phyloP scores from a whole-genome alignment of 2,329 filamentous ascomycete species.

The Talaromyces funiculosus region DNA sequence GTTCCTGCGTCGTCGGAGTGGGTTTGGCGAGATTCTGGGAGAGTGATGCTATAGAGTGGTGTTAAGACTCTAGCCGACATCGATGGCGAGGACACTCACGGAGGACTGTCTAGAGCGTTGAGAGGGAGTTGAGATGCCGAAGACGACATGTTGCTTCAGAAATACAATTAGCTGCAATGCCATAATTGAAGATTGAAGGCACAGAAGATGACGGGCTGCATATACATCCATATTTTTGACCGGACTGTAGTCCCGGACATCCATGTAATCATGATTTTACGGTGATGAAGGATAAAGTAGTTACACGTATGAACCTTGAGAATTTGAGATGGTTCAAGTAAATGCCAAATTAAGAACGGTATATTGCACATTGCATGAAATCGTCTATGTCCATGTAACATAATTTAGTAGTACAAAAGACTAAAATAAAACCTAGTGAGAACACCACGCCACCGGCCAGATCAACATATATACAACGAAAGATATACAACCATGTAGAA shows the following conservation, averaged over 20 bases:
- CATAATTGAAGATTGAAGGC: no score
- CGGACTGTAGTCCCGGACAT: neutral
- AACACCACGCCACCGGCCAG: neutral
- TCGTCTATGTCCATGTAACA: neutral
- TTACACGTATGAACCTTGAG: neutral
- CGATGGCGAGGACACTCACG: neutral
- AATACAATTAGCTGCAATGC: neutral
- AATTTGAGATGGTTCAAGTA: neutral
- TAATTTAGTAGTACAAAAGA: neutral
- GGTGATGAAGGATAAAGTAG: neutral
- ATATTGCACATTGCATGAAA: neutral
- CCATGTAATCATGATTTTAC: conserved; percentile 1
- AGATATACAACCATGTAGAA: neutral
- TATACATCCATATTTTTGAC: neutral
- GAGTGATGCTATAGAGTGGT: neutral
- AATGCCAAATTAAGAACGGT: neutral
- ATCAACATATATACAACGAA: conserved; percentile 1
- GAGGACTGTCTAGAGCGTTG: neutral
- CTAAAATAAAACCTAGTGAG: neutral
- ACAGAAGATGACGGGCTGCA: neutral
- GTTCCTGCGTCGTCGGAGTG: neutral
- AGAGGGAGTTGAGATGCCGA: neutral
- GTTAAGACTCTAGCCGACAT: neutral
- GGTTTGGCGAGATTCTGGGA: neutral
- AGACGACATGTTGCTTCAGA: neutral